A percentile compares a stretch with the other conserved stretches of the same genome.
Conservation (phyloP, 495 filamentous ascomycete species). For the Xylaria scruposa region DNA sequence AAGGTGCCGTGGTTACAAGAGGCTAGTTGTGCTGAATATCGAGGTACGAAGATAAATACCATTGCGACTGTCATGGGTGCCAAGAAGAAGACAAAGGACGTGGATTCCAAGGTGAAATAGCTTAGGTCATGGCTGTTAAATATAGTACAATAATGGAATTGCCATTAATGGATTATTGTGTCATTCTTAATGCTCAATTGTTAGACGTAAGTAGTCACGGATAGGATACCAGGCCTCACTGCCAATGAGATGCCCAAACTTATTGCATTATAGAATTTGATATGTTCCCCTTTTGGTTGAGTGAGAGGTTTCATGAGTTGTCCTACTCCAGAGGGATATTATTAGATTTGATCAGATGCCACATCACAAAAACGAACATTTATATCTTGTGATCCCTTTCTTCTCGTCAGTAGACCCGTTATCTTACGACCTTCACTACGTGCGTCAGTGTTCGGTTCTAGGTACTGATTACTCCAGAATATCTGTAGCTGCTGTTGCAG, state of each 20-base stretch:
- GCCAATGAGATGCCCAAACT: not conserved
- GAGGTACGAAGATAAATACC: conserved; percentile 39
- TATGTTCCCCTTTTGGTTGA: not conserved
- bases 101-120: not conserved
- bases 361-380: not conserved
- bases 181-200: not conserved
- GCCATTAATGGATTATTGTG: not conserved
- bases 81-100: conserved; percentile 38
- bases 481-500: not conserved
- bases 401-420: not conserved
- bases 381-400: not conserved
- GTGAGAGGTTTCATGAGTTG: not conserved
- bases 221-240: not conserved
- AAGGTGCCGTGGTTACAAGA: conserved; percentile 37
- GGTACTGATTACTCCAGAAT: not conserved
- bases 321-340: not conserved
- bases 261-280: not conserved
- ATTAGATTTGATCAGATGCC: not conserved
- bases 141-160: not conserved
- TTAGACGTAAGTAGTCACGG: not conserved
- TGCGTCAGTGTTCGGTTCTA: not conserved
- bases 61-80: conserved; percentile 48
- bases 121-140: not conserved
- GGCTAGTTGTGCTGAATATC: conserved; percentile 31
- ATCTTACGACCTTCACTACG: not conserved